Evolutionary conservation across 768 basidiomycete species (phyloP), one percentile per base, ranked within the genome.

Genomic region (Pleurotus eryngii): DNA sequence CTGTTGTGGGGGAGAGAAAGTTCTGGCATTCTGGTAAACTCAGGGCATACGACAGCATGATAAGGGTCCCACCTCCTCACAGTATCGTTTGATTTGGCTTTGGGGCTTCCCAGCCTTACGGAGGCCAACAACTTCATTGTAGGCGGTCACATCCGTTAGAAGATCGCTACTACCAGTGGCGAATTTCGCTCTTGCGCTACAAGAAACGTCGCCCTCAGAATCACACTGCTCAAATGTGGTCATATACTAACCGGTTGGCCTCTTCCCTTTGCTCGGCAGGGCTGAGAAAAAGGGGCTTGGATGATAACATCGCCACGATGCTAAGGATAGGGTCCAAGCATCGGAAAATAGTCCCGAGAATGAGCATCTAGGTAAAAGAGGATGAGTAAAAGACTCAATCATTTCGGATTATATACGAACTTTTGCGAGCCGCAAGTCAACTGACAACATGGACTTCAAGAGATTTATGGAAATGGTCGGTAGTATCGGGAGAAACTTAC

Each of bases 361-460:
- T 81, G 20, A 98, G 82, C 90, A 98, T 95, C 90, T 90, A 58
- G n/a, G 42, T n/a, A 3, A 27, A 15, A 26, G 30, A 39, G 4
- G 20, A 60, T 45, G 65, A 48, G 56, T 46, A 20, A 17, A 17
- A 15, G 11, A 26, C 11, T 15, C 26, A 30, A 20, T 22, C 9
- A 24, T 14, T 15, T 20, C n/a, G 24, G 22, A 30, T n/a, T 17
- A 22, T 6, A 38, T 22, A 42, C 64, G 11, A 56, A 89, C 90
- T 79, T 97, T 98, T 6, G 85, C 92, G 24, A 98, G 79, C 40
- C 92, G 81, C 8, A 95, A 74, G 70, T 98, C 95, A 12, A 96
- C 74, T 1, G 95, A 95, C n/a, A 97, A 78, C 71, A 86, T 80
- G 2, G 90, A 80, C 90, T 94, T 63, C 11, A 57, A 22, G 20